Conservation (phyloP, 352 stramenopile species). For the Globisporangium spinosum region DNA sequence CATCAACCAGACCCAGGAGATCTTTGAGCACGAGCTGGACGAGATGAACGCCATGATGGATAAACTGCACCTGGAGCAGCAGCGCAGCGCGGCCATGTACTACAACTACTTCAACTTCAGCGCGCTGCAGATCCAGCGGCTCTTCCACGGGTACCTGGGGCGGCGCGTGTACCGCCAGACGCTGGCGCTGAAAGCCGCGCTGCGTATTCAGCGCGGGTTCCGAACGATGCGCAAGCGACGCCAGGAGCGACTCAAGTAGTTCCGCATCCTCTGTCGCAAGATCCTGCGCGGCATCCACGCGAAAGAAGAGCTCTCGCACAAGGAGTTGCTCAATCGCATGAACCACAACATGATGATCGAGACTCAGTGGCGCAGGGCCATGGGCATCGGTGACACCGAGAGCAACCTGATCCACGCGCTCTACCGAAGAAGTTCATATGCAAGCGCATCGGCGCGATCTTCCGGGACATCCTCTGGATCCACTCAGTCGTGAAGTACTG, state of each 20-base stretch:
- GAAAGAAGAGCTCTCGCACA: slow-evolving; percentile 40
- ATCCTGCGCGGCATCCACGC: slow-evolving; percentile 38
- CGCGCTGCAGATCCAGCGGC: slow-evolving; percentile 73
- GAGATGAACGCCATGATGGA: slow-evolving; percentile 26
- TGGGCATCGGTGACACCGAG: slow-evolving; percentile 56
- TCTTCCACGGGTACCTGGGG: slow-evolving; percentile 81
- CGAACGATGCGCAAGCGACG: slow-evolving; percentile 30
- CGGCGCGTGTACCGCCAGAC: slow-evolving; percentile 40
- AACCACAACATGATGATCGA: slow-evolving; percentile 66
- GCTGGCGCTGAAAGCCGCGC: slow-evolving; percentile 32
- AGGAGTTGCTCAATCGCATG: slow-evolving; percentile 48
- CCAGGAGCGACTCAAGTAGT: slow-evolving; percentile 28
- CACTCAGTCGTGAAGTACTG: slow-evolving; percentile 36
- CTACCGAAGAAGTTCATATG: slow-evolving; percentile 61
- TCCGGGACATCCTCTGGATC: slow-evolving; percentile 29
- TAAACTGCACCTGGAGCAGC: slow-evolving; percentile 27
- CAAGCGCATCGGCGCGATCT: slow-evolving; percentile 28
- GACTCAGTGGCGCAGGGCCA: slow-evolving; percentile 57
- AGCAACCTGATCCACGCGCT: slow-evolving; percentile 50
- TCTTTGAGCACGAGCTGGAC: slow-evolving; percentile 29
- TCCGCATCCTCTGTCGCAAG: slow-evolving; percentile 42
- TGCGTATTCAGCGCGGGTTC: slow-evolving; percentile 48
- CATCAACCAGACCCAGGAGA: slow-evolving; percentile 31
- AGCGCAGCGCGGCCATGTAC: slow-evolving; percentile 20
- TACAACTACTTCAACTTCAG: slow-evolving; percentile 33